Evolutionary conservation across 2,329 filamentous ascomycete species (phyloP), one percentile per base, ranked within the genome.

Genomic region (Alternaria triticina): DNA sequence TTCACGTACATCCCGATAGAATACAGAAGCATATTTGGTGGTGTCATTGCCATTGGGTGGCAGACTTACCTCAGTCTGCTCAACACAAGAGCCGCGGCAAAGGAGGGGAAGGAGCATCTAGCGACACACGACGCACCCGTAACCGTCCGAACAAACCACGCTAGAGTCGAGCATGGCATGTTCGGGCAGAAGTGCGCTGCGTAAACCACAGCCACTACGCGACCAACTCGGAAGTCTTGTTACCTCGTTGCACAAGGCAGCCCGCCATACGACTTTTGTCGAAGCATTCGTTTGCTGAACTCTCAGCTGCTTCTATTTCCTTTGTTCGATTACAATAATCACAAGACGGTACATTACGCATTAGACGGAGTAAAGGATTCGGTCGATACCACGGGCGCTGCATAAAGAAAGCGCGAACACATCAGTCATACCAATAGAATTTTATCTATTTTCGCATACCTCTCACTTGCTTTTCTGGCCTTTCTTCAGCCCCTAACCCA

Each of bases 11-110:
- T 97, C 5, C 88, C 90, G 25, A 84, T 93, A 51, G 89, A 95
- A 74, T 95, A 93, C 79, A 85, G 94, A 54, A 92, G 89, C 71
- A 86, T 97, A 15, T 96, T 97, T 70, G 88, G 91, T 40, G 79
- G 92, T 1, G 82, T 91, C 7, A 86, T 97, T 68, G 92, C 93
- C 1, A 90, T 97, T 55, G 92, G 91, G 0, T 97, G 94, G 94
- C 94, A 97, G 86, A 94, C 93, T 1, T 97, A 97, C 83, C 76
- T 97, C 71, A 92, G 90, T 70, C 91, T 89, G 79, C 80, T 97
- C 74, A 97, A 97, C 73, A 86, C 90, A 73, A 83, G 84, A 65
- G 92, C 92, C 2, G 92, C 93, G 77, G 83, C 83, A 52, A 82
- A 85, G 70, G 86, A 88, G 57, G 69, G 71, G 47, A 57, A 59